Base-by-base conservation (phyloP, 148 eudicot species). In the Rhododendron griersonianum region DNA sequence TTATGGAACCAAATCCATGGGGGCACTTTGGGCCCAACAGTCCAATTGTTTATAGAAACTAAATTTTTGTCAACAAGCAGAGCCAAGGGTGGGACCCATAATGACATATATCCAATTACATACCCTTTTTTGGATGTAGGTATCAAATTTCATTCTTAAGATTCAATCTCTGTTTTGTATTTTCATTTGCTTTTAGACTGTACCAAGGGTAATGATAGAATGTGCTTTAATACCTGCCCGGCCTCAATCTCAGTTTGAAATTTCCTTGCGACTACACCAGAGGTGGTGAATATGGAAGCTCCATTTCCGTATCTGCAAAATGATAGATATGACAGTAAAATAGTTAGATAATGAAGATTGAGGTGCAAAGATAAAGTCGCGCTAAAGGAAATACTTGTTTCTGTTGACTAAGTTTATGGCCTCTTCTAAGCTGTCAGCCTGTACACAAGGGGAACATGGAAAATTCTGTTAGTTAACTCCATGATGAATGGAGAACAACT, bases 371-470 rank as follows among this genome's bases (percentile, higher is more conserved):
- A 25, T 19, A 13, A 2, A 50, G 37, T 47, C n/a, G 59, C 15
- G 55, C 18, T 53, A 5, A 28, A 48, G 78, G 35, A 76, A 45
- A 78, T 94, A 95, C 99, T 93, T 92, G 81, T 97, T 97, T 90
- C 88, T 91, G 90, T 98, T 98, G 83, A 95, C 92, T 11, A 95
- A 92, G 87, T 85, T 39, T 41, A 95, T 95, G 79, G 99, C 99
- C 91, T 97, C 98, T 74, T 95, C 99, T 86, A 98, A 98, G 91
- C 92, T 93, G 83, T 90, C 95, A 84, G 98, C 99, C 99, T 97
- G 92, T 81, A 83, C 81, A 83, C 2, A 85, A 61, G 47, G 50
- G 33, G 67, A 59, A 82, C 45, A 48, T 16, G 57, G 14, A 63
- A 67, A 11, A 7, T 63, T 67, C 16, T 67, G 16, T 4, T 11